Evolutionary conservation across 257 asterid genomes (phyloP).

Genomic region (Petunia secreta): DNA sequence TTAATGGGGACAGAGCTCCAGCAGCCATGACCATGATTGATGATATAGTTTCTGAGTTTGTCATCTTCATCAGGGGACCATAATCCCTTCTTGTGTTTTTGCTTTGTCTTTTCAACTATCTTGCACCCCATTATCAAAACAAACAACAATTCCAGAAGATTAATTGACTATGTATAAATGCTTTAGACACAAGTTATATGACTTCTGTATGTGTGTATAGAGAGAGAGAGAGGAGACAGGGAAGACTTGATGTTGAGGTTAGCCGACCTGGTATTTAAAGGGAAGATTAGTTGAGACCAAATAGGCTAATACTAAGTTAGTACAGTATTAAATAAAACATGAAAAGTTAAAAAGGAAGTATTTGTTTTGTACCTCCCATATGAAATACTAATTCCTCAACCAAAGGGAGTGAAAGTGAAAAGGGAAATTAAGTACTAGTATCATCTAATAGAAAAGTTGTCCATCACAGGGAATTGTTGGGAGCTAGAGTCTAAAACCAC

Average conservation of each 20-base stretch:
- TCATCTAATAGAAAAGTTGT: not conserved
- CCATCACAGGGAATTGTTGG: slow-evolving; percentile 8
- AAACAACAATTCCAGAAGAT: not conserved
- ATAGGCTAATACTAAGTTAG: not conserved
- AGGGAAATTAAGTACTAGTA: not conserved
- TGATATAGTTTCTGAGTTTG: slow-evolving; percentile 67
- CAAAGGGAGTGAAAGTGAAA: slow-evolving; percentile 12
- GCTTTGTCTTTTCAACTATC: slow-evolving; percentile 43
- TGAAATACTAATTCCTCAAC: slow-evolving; percentile 26
- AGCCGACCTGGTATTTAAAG: slow-evolving; percentile 42
- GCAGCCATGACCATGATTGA: slow-evolving; percentile 65
- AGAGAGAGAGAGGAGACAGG: slow-evolving; percentile 7
- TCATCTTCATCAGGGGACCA: slow-evolving; percentile 94
- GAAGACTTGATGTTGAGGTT: slow-evolving; percentile 37
- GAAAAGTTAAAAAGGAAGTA: slow-evolving; percentile 24
- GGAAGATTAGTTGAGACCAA: slow-evolving; percentile 32
- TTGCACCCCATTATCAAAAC: slow-evolving; percentile 49
- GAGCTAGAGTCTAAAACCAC: not conserved
- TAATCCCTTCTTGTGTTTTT: slow-evolving; percentile 74
- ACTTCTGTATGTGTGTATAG: not conserved
- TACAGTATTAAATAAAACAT: not conserved
- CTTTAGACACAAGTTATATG: not conserved
- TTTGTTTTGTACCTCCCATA: not conserved
- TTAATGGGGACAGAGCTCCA: slow-evolving; percentile 86
- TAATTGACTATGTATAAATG: not conserved